Base-by-base conservation (phyloP, 139 green algal species). In the Micractinium conductrix region DNA sequence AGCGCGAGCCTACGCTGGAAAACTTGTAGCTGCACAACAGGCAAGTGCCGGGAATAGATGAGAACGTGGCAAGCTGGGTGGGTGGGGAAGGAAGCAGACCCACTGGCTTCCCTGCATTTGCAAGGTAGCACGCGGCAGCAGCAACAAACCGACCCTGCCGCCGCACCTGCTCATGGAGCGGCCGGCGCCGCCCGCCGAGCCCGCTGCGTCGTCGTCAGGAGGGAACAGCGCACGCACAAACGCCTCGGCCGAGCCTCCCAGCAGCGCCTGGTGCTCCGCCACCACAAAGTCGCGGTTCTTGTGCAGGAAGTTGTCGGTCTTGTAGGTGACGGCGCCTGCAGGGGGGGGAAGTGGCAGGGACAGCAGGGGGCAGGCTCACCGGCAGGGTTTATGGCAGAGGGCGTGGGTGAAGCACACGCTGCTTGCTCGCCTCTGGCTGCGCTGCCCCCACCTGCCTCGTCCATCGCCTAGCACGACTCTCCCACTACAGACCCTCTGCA, bases 271-370 rank as follows among this genome's bases (percentile, higher is more conserved):
- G 92, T 99, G 97, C 92, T 99, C 97, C 24, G 91, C 90, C 43
- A 99, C 94, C 70, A 99, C 94, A 89, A 98, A 99, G 88, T 99
- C 97, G 90, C 86, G 89, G 88, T 96, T 95, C 91, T 97, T 97
- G 43, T 84, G 88, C 78, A 96, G 76, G 82, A 96, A 96, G 88
- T 95, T 93, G 45, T 87, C 76, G 1, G 91, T 94, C 74, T 93
- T 87, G 89, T 97, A 97, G 24, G 89, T 94, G n/a, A 96, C 92
- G 14, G 87, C 85, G n/a, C 89, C 87, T 88, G 86, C 33, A 8
- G 43, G 38, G 30, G 4, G 53, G 60, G 43, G 2, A 16, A 40
- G 30, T 19, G 33, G 22, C 48, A 33, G 48, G 21, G 17, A 0
- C 30, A 38, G 44, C 2, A 44, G 44, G 4, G 37, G 45, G 30